Evolutionary conservation across 345 rosid genomes (phyloP).

Genomic region (Populus alba): DNA sequence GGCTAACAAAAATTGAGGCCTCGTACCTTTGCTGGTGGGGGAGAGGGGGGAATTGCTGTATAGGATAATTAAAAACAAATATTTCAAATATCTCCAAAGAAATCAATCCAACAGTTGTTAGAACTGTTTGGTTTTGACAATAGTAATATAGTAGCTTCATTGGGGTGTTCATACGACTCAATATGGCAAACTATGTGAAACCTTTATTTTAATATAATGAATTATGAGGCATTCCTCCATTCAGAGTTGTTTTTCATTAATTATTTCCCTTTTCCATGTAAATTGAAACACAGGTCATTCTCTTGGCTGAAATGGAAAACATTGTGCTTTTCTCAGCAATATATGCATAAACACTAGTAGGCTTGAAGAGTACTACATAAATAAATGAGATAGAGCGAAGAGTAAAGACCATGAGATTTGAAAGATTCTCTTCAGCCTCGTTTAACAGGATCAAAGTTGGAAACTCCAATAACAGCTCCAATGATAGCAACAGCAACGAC

Average conservation of each 20-base stretch:
- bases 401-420: constrained; percentile 5
- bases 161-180: constrained; percentile 25
- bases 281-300: background rate
- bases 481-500: constrained; percentile 27
- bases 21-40: background rate
- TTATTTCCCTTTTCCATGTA: background rate
- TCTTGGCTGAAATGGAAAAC: background rate
- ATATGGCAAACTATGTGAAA: constrained; percentile 7
- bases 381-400: background rate
- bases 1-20: constrained; percentile 52
- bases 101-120: constrained; percentile 15
- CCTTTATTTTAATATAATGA: constrained; percentile 18
- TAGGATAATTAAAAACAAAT: constrained; percentile 10
- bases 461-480: constrained; percentile 38
- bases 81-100: constrained; percentile 19
- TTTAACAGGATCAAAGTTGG: constrained; percentile 48
- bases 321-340: background rate
- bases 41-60: constrained; percentile 30
- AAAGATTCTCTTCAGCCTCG: constrained; percentile 13
- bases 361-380: background rate
- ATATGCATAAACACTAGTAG: background rate
- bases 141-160: constrained; percentile 14
- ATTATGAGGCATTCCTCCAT: constrained; percentile 37
- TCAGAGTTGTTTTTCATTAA: background rate
- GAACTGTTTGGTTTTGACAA: constrained; percentile 13